Evolutionary conservation across 192 early-diverging fungal species (phyloP), one percentile per base, ranked within the genome.

Genomic region (Lobosporangium transversale): DNA sequence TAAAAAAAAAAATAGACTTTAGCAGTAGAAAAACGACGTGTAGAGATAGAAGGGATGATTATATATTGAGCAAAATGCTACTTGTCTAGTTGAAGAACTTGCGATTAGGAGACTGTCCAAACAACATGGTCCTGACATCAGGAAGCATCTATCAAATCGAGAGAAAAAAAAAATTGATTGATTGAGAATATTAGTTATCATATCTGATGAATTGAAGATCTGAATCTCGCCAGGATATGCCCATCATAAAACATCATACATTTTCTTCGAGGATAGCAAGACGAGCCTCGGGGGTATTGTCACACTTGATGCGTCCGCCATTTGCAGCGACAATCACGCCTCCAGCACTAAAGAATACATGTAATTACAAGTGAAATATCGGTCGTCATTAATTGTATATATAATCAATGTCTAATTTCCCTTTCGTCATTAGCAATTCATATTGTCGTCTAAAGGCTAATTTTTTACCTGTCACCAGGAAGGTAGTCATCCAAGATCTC

Each of bases 211-310:
- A n/a, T n/a, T n/a, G n/a, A n/a, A n/a, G 12, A 32, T 35, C 23
- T n/a, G 32, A 54, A 57, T n/a, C 32, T 26, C 12, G 15, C 18
- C 12, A 50, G 24, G 6, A 24, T 9, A 45, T 45, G 44, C 2
- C 44, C 15, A 20, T 20, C 44, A 4, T 42, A 4, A 20, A 9
- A 60, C 6, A 33, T n/a, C 66, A 71, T 85, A 91, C 93, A 65
- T 84, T 78, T 66, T 98, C 94, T 51, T 88, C 85, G 30, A 92
- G 84, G 61, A 98, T 85, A 12, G 89, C 90, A 63, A 99, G 80
- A 40, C 97, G 89, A n/a, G 91, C 86, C 79, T 94, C 94, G 57
- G 97, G 84, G 26, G 97, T 97, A 84, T 98, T 99, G 78, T 90
- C 85, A 47, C 95, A 88, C 33, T 84, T 84, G 70, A 97, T 96